These are phyloP conservation scores for Phaeosphaeria sp. DNA, from an alignment of 2,329 filamentous ascomycete species.

Conservation along the genomic window DNA sequence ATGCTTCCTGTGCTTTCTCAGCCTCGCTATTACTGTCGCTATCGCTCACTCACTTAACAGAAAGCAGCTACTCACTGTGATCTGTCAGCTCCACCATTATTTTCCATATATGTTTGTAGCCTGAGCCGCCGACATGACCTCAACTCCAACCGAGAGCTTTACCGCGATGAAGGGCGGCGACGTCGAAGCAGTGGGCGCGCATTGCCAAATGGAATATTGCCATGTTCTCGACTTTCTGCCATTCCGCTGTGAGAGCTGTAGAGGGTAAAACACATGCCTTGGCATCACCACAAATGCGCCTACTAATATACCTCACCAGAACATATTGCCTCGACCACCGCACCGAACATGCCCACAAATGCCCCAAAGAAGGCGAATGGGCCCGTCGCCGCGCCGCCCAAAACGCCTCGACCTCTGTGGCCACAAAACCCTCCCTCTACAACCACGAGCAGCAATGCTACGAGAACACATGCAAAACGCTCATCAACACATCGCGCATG, in stretches of 20 bases:
- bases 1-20: constrained; percentile 2
- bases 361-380: constrained; percentile 67
- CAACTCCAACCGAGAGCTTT: constrained; percentile 57
- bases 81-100: constrained; percentile 1
- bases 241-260: constrained; percentile 91
- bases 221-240: constrained; percentile 95
- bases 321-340: constrained; percentile 96
- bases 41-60: too few species aligned
- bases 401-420: constrained; percentile 26
- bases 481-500: constrained; percentile 71
- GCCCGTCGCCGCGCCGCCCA: constrained; percentile 56
- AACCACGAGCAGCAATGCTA: constrained; percentile 74
- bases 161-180: constrained; percentile 72
- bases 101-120: neutral
- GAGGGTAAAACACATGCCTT: constrained; percentile 51
- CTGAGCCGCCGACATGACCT: constrained; percentile 22
- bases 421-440: constrained; percentile 62
- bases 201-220: constrained; percentile 92
- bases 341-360: constrained; percentile 80
- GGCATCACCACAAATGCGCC: neutral
- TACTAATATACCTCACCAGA: constrained; percentile 43
- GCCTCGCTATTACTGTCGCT: neutral
- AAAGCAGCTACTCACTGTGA: neutral
- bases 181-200: constrained; percentile 83
- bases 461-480: constrained; percentile 70